Evolutionary conservation across 2,329 filamentous ascomycete species (phyloP).

Genomic region (Ceratocystiopsis minuta): DNA sequence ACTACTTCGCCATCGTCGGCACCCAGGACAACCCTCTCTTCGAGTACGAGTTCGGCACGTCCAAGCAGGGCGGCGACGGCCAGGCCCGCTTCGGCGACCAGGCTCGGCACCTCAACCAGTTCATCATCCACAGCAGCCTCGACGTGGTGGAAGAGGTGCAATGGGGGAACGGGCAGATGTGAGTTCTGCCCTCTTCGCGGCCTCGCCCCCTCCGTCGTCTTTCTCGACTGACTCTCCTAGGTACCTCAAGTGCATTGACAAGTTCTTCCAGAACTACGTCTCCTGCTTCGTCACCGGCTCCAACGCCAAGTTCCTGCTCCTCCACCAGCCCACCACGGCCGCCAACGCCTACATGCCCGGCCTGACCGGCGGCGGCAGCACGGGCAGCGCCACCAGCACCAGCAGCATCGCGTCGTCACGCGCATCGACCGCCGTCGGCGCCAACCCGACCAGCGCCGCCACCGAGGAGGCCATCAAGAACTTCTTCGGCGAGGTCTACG

Average conservation of each 20-base stretch:
- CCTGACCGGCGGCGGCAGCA: constrained; percentile 9
- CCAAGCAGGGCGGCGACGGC: constrained; percentile 88
- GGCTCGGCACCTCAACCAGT: constrained; percentile 87
- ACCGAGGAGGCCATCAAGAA: constrained; percentile 90
- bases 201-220: neutral
- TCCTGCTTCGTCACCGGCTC: constrained; percentile 86
- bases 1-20: constrained; percentile 95
- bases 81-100: constrained; percentile 75
- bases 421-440: constrained; percentile 52
- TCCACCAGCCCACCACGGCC: constrained; percentile 53
- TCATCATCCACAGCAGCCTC: constrained; percentile 83
- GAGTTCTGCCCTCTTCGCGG: constrained; percentile 15
- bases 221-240: constrained; percentile 23
- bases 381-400: constrained; percentile 1
- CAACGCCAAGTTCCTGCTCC: constrained; percentile 84
- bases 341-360: constrained; percentile 7
- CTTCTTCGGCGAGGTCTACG: constrained; percentile 91
- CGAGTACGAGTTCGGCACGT: constrained; percentile 92
- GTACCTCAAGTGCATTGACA: constrained; percentile 93
- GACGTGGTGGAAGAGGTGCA: constrained; percentile 95
- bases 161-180: constrained; percentile 79
- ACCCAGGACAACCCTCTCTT: constrained; percentile 93
- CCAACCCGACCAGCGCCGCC: constrained; percentile 73
- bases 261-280: constrained; percentile 90
- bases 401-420: constrained; percentile 25